Base-by-base conservation (phyloP, 1,284 basidiomycete genomes). In the Coriolopsis trogii region DNA sequence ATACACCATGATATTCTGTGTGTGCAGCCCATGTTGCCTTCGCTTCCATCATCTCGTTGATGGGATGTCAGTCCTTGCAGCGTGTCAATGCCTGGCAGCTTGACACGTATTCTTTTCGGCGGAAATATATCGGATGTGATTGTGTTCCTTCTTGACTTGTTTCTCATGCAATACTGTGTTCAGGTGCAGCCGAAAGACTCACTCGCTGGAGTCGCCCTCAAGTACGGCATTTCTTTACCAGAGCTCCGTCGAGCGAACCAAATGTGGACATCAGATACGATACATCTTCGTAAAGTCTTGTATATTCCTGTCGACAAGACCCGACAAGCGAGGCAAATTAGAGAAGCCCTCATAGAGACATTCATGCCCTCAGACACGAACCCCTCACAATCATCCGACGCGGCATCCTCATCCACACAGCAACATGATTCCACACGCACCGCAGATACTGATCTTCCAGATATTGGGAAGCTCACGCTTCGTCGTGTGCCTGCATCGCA, bases 161-260 rank as follows among this genome's bases (percentile, higher is more conserved):
- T 31, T 20, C 26, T 44, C 10, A 42, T 21, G 16, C 31, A 18
- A 18, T 39, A 34, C 55, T 29, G 1, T 20, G 9, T 34, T 12
- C 39, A 91, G 93, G 77, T 96, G 28, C 72, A 76, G 49, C 74
- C 83, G 4, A 78, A 76, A 18, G 94, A 97, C 64, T 90, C 93
- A 3, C 73, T 96, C 15, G 82, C 91, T 13, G 88, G 91, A 13
- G 87, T 97, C 18, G 86, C 94, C 0, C 75, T 97, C 39, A 89
- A 87, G 60, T 96, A 96, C 67, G 92, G 91, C 3, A 87, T 95
- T 48, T 81, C 86, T 8, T 75, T 95, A 41, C 79, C 90, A 12
- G 85, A 89, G n/a, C 77, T 98, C 12, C 85, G 93, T 40, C 81
- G 84, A 59, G 85, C 85, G 34, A 98, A 98, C 70, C 91, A 94